A percentile compares a stretch with the other conserved stretches of the same genome.
Evolutionary conservation across 768 basidiomycete genomes (phyloP).

Genomic region (Ramaria sp.): DNA sequence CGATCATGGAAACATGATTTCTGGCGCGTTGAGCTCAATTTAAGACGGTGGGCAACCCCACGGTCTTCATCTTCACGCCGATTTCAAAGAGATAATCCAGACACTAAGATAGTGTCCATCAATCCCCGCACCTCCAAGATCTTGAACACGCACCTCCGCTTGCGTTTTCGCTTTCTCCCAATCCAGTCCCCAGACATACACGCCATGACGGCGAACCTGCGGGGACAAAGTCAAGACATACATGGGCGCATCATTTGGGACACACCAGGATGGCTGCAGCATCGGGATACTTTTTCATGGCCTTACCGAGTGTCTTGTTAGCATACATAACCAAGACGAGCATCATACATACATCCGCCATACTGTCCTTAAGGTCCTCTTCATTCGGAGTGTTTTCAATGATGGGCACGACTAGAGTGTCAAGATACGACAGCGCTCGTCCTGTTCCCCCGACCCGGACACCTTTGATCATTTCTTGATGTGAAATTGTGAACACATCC

Average conservation of each 20-base stretch:
- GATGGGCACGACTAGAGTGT: constrained; percentile 78
- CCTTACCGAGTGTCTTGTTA: constrained; percentile 20
- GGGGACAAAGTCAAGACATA: not conserved
- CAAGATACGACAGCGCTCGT: constrained; percentile 67
- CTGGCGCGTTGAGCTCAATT: constrained; percentile 1
- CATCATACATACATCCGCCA: constrained; percentile 43
- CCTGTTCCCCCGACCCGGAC: constrained; percentile 71
- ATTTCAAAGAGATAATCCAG: constrained; percentile 89
- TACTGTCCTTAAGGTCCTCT: constrained; percentile 80
- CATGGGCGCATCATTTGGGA: not conserved
- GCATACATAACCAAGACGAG: not conserved
- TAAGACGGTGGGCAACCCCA: constrained; percentile 42
- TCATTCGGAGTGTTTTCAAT: constrained; percentile 89
- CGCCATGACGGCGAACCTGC: constrained; percentile 54
- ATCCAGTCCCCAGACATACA: constrained; percentile 81
- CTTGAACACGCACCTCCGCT: constrained; percentile 43
- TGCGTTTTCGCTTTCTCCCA: constrained; percentile 90
- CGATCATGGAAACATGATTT: not conserved
- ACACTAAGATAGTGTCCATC: constrained; percentile 38
- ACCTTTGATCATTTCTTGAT: constrained; percentile 96
- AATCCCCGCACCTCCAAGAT: constrained; percentile 2
- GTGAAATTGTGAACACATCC: constrained; percentile 62
- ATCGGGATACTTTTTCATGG: constrained; percentile 71
- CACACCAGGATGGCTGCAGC: constrained; percentile 59
- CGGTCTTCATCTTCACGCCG: constrained; percentile 69